Conservation (phyloP, 768 basidiomycete genomes). For the Cystofilobasidium macerans region DNA sequence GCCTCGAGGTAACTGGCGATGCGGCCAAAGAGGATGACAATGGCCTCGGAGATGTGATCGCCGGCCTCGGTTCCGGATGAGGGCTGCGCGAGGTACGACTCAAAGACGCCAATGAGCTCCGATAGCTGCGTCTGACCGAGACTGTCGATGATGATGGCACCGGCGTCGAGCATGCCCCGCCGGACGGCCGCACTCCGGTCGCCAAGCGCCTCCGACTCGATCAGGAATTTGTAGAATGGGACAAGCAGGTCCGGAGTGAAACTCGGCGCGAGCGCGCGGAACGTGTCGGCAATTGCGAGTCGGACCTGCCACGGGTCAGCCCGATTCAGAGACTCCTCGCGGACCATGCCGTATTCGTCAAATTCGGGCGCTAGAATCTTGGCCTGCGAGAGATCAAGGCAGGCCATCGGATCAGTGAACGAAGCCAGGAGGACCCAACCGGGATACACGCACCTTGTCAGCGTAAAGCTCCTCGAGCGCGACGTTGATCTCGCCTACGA, state of each 20-base stretch:
- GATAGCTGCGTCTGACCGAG: conserved; percentile 65
- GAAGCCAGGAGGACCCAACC: not conserved
- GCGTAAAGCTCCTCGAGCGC: conserved; percentile 62
- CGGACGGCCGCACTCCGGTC: conserved; percentile 74
- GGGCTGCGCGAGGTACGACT: conserved; percentile 54
- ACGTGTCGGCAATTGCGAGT: conserved; percentile 57
- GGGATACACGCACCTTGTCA: conserved; percentile 40
- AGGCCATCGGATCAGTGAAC: not conserved
- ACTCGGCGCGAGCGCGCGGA: conserved; percentile 55
- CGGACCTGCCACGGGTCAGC: conserved; percentile 80
- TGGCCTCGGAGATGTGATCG: conserved; percentile 86
- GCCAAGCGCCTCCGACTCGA: conserved; percentile 74
- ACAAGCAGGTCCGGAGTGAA: conserved; percentile 55
- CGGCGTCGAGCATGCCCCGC: conserved; percentile 72
- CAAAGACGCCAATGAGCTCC: conserved; percentile 68
- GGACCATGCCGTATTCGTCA: conserved; percentile 91
- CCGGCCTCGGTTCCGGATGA: conserved; percentile 56
- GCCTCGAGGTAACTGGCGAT: conserved; percentile 76
- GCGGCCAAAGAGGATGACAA: conserved; percentile 87
- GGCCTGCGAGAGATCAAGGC: conserved; percentile 45
- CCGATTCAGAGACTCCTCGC: conserved; percentile 62
- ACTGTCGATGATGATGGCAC: conserved; percentile 64
- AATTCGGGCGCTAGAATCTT: conserved; percentile 82
- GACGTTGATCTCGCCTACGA: conserved; percentile 41
- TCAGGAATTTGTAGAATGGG: conserved; percentile 71